phyloP scores from a whole-genome alignment of 495 filamentous ascomycete species.

The Talaromyces stipitatus region DNA sequence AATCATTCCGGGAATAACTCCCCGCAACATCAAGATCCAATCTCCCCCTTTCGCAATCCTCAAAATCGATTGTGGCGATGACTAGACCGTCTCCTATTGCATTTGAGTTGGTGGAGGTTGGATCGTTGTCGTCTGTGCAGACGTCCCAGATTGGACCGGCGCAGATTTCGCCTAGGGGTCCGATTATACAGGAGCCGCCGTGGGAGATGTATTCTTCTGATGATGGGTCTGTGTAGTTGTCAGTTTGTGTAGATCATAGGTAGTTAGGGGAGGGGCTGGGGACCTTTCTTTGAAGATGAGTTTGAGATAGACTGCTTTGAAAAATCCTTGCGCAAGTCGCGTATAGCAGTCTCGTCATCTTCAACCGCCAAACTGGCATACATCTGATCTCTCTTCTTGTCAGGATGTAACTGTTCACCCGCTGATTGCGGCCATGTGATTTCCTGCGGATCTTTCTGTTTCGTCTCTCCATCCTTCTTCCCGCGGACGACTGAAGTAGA shows the following conservation, averaged over 20 bases:
- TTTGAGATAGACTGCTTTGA: neutral
- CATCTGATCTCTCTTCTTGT: conserved; percentile 33
- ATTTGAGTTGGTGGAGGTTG: neutral
- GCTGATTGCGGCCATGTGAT: conserved; percentile 37
- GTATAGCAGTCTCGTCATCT: neutral
- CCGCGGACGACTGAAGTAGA: too few species aligned
- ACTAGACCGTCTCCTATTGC: conserved; percentile 27
- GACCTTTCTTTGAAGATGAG: neutral
- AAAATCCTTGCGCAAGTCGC: neutral
- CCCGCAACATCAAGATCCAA: conserved; percentile 67
- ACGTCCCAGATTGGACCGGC: conserved; percentile 80
- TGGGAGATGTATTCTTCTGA: conserved; percentile 46
- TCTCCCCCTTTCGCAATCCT: conserved; percentile 55
- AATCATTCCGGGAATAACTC: conserved; percentile 74
- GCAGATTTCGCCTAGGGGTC: conserved; percentile 68
- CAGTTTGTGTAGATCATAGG: too few species aligned
- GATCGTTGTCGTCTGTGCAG: conserved; percentile 32
- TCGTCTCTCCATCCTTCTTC: neutral
- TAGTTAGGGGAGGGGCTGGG: too few species aligned
- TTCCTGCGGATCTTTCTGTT: conserved; percentile 41
- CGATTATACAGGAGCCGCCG: conserved; percentile 78
- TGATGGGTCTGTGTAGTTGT: neutral
- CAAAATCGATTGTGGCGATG: conserved; percentile 48
- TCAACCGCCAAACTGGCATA: conserved; percentile 1
- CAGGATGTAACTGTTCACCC: conserved; percentile 24